These are phyloP conservation scores for Melanogaster broomeanus DNA, from an alignment of 768 basidiomycete genomes.

Conservation along the genomic window DNA sequence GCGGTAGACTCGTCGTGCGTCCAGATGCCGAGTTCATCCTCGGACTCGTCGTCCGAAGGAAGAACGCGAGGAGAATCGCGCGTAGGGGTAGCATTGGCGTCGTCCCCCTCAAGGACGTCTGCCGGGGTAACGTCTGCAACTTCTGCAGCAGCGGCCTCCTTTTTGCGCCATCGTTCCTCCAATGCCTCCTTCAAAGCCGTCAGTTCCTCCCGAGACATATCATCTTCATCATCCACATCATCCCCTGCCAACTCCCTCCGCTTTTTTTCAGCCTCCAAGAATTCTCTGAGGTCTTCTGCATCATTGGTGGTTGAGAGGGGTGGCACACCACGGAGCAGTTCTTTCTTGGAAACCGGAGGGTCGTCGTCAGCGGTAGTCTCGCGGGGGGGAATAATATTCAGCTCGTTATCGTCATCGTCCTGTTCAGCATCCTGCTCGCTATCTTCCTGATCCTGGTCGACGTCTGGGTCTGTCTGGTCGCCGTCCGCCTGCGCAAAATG, in stretches of 20 bases:
- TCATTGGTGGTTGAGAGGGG: slow-evolving; percentile 50
- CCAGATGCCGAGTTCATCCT: slow-evolving; percentile 50
- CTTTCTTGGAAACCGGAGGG: slow-evolving; percentile 32
- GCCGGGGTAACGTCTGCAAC: slow-evolving; percentile 4
- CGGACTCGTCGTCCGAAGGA: slow-evolving; percentile 37
- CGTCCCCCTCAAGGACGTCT: slow-evolving; percentile 1
- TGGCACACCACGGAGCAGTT: slow-evolving; percentile 39
- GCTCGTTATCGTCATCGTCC: slow-evolving; percentile 58
- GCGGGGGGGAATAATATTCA: slow-evolving; percentile 50
- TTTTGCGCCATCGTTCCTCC: slow-evolving; percentile 9
- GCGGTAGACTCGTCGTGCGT: slow-evolving; percentile 43
- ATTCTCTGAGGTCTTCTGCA: slow-evolving; percentile 64
- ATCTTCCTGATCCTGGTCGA: slow-evolving; percentile 44
- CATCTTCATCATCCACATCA: slow-evolving; percentile 27
- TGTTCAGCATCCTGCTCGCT: slow-evolving; percentile 53
- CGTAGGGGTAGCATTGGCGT: slow-evolving; percentile 18
- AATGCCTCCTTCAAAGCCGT: slow-evolving; percentile 16
- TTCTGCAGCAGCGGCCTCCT: slow-evolving; percentile 6
- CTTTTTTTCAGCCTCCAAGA: slow-evolving; percentile 61
- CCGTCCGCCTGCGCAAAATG: slow-evolving; percentile 44
- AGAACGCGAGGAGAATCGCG: slow-evolving; percentile 5
- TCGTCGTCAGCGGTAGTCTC: slow-evolving; percentile 26
- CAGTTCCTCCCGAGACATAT: slow-evolving; percentile 19
- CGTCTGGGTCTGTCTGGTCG: slow-evolving; percentile 41
- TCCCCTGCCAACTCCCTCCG: slow-evolving; percentile 43